These are phyloP conservation scores for Candida sp. DNA, from an alignment of 1,139 yeast species.

Conservation along the genomic window DNA sequence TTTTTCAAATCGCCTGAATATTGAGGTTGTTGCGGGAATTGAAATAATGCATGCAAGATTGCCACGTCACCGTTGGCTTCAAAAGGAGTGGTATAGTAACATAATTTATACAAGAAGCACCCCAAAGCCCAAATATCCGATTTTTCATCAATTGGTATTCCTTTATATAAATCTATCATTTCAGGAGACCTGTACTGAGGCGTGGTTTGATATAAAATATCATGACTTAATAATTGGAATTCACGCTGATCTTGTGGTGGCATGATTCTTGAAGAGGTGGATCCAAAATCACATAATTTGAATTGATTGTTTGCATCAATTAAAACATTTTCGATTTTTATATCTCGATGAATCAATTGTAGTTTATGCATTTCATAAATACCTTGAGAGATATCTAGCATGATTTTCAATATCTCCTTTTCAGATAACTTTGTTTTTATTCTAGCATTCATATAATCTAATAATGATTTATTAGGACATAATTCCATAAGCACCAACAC, in stretches of 20 bases:
- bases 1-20: constrained; percentile 65
- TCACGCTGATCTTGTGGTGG: constrained; percentile 68
- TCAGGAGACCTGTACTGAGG: constrained; percentile 85
- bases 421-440: constrained; percentile 62
- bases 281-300: constrained; percentile 78
- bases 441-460: constrained; percentile 73
- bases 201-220: constrained; percentile 71
- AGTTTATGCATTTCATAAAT: constrained; percentile 70
- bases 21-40: constrained; percentile 53
- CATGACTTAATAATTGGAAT: constrained; percentile 57
- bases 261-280: constrained; percentile 57
- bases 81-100: constrained; percentile 81
- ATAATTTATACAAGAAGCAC: constrained; percentile 69
- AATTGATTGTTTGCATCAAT: constrained; percentile 54
- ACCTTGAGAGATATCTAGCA: constrained; percentile 66
- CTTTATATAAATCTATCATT: constrained; percentile 70
- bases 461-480: constrained; percentile 67
- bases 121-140: constrained; percentile 87
- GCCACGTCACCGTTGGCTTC: constrained; percentile 75
- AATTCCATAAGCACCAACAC: constrained; percentile 77
- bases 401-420: constrained; percentile 59
- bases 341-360: constrained; percentile 67
- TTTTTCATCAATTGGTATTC: constrained; percentile 69
- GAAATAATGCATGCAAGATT: constrained; percentile 62
- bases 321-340: constrained; percentile 75